Evolutionary conservation across 2,329 filamentous ascomycete genomes (phyloP).

Genomic region (Tolypocladium ovalisporum): DNA sequence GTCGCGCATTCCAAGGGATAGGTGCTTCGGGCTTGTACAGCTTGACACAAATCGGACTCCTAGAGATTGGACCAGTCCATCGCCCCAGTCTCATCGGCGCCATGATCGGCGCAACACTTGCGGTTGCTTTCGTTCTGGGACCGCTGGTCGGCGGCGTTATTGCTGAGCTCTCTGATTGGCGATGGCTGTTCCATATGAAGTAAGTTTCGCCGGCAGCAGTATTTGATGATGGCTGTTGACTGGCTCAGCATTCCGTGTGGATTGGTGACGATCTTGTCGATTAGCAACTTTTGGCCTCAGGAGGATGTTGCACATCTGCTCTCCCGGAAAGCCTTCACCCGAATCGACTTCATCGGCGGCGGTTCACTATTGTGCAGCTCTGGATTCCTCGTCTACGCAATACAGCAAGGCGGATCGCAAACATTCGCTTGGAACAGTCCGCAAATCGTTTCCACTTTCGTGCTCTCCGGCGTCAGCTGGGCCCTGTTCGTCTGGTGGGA

Average conservation of each 20-base stretch:
- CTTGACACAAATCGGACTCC: slow-evolving; percentile 44
- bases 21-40: slow-evolving; percentile 53
- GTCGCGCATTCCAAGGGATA: slow-evolving; percentile 47
- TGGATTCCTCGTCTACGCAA: slow-evolving; percentile 41
- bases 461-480: slow-evolving; percentile 36
- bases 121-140: slow-evolving; percentile 46
- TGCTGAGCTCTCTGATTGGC: slow-evolving; percentile 41
- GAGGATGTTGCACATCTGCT: slow-evolving; percentile 23
- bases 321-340: slow-evolving; percentile 30
- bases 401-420: slow-evolving; percentile 46
- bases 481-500: slow-evolving; percentile 41
- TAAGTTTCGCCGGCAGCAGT: slow-evolving; percentile 16
- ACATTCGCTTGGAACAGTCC: slow-evolving; percentile 40
- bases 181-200: slow-evolving; percentile 54
- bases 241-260: slow-evolving; percentile 37
- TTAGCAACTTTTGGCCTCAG: slow-evolving; percentile 35
- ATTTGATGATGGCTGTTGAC: slow-evolving; percentile 4
- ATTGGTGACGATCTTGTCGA: slow-evolving; percentile 30
- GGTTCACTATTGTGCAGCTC: slow-evolving; percentile 39
- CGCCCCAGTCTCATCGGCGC: slow-evolving; percentile 43
- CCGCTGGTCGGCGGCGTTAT: slow-evolving; percentile 47
- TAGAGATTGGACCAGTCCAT: slow-evolving; percentile 43
- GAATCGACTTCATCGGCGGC: slow-evolving; percentile 42
- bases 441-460: slow-evolving; percentile 37
- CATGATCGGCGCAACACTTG: slow-evolving; percentile 43